These are phyloP conservation scores for Austroboletus olivaceoglutinosus DNA, from an alignment of 1,284 basidiomycete species.

Conservation along the genomic window DNA sequence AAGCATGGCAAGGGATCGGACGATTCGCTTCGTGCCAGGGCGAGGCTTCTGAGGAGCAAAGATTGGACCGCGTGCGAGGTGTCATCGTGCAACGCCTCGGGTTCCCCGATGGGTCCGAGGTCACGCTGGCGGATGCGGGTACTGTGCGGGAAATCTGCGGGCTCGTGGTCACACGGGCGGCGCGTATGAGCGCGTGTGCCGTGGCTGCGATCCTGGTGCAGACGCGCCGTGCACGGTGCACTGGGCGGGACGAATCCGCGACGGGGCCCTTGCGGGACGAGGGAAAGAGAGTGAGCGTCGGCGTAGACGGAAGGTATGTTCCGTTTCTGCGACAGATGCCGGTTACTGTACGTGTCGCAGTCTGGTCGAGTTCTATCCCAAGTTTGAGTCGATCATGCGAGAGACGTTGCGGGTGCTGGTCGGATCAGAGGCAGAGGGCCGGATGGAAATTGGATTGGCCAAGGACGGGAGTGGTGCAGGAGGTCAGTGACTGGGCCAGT, in stretches of 20 bases:
- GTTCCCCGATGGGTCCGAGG: slow-evolving; percentile 48
- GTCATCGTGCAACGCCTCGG: slow-evolving; percentile 66
- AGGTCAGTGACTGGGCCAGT: slow-evolving; percentile 50
- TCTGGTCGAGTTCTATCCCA: slow-evolving; percentile 88
- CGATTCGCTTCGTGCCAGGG: slow-evolving; percentile 15
- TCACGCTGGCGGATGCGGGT: slow-evolving; percentile 66
- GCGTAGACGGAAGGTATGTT: slow-evolving; percentile 79
- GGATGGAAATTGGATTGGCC: slow-evolving; percentile 85
- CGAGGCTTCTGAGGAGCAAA: slow-evolving; percentile 12
- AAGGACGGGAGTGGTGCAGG: slow-evolving; percentile 98
- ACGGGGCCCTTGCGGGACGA: slow-evolving; percentile 40
- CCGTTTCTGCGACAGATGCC: neutral
- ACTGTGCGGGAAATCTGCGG: slow-evolving; percentile 80
- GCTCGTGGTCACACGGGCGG: slow-evolving; percentile 81
- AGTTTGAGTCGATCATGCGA: slow-evolving; percentile 75
- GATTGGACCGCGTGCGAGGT: slow-evolving; percentile 49
- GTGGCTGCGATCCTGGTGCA: slow-evolving; percentile 85
- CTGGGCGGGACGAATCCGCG: slow-evolving; percentile 36
- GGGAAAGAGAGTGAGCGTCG: slow-evolving; percentile 64
- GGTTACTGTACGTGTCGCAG: slow-evolving; percentile 39
- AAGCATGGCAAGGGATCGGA: slow-evolving; percentile 56
- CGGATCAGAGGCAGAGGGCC: slow-evolving; percentile 75
- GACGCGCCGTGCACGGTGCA: slow-evolving; percentile 61
- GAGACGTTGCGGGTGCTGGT: slow-evolving; percentile 74
- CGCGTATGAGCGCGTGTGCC: slow-evolving; percentile 80